These are phyloP conservation scores for Candida labiduridarum DNA, from an alignment of 1,139 yeast genomes.

Conservation along the genomic window DNA sequence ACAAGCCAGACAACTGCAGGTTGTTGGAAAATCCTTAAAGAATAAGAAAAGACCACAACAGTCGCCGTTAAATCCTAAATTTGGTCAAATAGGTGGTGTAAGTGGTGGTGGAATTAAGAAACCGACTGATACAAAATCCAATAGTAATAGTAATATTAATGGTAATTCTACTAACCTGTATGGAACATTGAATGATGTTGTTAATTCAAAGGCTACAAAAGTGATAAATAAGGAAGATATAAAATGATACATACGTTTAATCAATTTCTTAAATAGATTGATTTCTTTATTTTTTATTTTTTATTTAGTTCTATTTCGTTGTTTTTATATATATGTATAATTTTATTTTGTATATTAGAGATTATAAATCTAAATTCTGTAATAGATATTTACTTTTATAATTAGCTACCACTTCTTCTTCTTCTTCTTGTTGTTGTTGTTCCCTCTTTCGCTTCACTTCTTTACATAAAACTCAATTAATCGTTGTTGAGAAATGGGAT, in stretches of 20 bases:
- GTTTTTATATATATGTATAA: not conserved
- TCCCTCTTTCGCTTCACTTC: not conserved
- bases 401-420: not conserved
- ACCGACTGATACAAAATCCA: not conserved
- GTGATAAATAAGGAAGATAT: constrained; percentile 8
- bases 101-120: constrained; percentile 10
- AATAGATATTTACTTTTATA: not conserved
- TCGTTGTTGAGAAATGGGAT: constrained; percentile 15
- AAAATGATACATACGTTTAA: not conserved
- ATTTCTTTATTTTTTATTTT: not conserved
- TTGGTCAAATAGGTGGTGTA: not conserved
- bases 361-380: not conserved
- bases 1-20: constrained; percentile 3
- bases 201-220: constrained; percentile 13
- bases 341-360: not conserved
- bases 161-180: not conserved
- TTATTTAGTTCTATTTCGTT: not conserved
- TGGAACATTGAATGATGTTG: constrained; percentile 13
- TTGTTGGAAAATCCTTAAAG: not conserved
- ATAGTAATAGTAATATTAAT: not conserved
- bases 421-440: not conserved
- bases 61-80: not conserved
- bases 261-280: not conserved
- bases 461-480: constrained; percentile 15
- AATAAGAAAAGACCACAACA: constrained; percentile 5